Base-by-base conservation (phyloP, 108 stramenopile genomes). In the Fragilaria crotonensis region DNA sequence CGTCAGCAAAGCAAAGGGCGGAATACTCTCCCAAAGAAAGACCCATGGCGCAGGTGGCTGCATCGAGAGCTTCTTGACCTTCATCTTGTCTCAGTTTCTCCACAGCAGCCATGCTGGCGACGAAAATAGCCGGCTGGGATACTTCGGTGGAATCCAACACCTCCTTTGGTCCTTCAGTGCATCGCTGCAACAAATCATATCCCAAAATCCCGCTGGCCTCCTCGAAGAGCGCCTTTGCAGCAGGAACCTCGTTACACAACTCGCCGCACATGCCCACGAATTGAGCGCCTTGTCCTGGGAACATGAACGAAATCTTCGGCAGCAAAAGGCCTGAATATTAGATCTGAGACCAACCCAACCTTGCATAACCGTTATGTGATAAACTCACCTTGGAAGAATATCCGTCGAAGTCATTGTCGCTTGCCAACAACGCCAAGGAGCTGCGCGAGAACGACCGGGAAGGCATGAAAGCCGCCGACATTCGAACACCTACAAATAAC, bases 81-180 rank as follows among this genome's bases (percentile, higher is more conserved):
- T 85, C 45, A 52, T 95, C 94, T 69, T 76, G 67, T 55, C 76
- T 68, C 44, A 97, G 80, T 63, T 98, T 97, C 73, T 98, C 96
- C 14, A 97, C 90, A 26, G 97, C 97, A 4, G 96, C 96, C 95
- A 97, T 97, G 52, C 85, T 87, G 41, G 95, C 93, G 0, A 98
- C 97, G 62, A 98, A 98, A 60, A 98, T 98, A 28, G 97, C 97
- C 20, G 97, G 96, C 68, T 98, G 97, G 49, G 89, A 90, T 30
- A 98, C 87, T 44, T 84, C 95, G 30, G 97, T 97, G 5, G 97
- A 96, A 72, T 96, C 95, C 22, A 97, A 70, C 33, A 83, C 76
- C 59, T 90, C 95, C 75, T 97, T 97, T 47, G 97, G 97, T 19
- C 97, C 97, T 19, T 83, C 82, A 14, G 76, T 83, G 76, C 94